phyloP scores from a whole-genome alignment of 2,329 filamentous ascomycete species.

The Juglanconis juglandina region DNA sequence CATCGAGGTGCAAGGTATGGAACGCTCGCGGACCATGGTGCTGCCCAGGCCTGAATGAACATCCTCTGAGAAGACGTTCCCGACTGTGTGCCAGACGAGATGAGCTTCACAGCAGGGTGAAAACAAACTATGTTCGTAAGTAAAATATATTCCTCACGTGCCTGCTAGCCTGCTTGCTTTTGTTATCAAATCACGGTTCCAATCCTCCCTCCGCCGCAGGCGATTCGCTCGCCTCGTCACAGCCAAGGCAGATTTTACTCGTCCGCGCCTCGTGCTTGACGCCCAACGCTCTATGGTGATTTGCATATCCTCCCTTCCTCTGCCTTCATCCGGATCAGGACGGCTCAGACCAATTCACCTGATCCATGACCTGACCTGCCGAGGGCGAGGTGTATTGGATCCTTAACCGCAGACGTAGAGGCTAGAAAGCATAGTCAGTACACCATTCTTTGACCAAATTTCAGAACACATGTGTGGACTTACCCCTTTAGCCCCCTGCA shows the following conservation, averaged over 20 bases:
- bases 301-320: background rate
- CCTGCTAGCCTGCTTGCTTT: constrained; percentile 12
- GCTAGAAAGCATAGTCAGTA: constrained; percentile 45
- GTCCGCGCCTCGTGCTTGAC: background rate
- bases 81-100: background rate
- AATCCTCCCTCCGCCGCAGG: background rate
- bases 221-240: background rate
- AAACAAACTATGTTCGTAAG: background rate
- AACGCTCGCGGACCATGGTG: background rate
- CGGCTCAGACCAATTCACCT: constrained; percentile 95
- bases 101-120: background rate
- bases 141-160: constrained; percentile 6
- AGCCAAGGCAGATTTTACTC: background rate
- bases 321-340: constrained; percentile 28
- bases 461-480: constrained; percentile 41
- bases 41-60: background rate
- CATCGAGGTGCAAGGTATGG: background rate
- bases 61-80: background rate
- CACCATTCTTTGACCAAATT: background rate
- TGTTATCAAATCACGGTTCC: constrained; percentile 2
- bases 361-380: constrained; percentile 72
- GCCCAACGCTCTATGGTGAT: constrained; percentile 7
- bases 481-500: constrained; percentile 83
- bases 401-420: constrained; percentile 80
- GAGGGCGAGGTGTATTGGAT: constrained; percentile 73